These are phyloP conservation scores for Bipolaris victoriae DNA, from an alignment of 2,329 filamentous ascomycete species.

Conservation along the genomic window DNA sequence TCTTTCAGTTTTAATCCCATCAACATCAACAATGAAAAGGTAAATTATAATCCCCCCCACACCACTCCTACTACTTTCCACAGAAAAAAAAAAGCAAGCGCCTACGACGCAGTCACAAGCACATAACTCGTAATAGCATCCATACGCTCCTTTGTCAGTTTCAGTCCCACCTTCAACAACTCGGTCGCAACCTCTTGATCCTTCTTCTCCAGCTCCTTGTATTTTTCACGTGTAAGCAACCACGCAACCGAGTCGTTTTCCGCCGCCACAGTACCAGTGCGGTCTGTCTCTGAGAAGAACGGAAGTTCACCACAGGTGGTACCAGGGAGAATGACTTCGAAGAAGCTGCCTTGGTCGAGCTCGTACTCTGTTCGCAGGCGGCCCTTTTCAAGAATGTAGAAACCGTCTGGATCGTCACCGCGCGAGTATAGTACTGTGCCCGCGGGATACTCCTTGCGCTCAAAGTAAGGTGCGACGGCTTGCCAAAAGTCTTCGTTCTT, in stretches of 20 bases:
- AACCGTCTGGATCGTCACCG: slow-evolving; percentile 76
- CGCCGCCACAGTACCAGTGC: slow-evolving; percentile 84
- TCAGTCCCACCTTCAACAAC: slow-evolving; percentile 83
- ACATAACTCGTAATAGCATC: slow-evolving; percentile 63
- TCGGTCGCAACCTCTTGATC: slow-evolving; percentile 82
- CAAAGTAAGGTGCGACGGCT: slow-evolving; percentile 76
- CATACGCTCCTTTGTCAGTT: slow-evolving; percentile 94
- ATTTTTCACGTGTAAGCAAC: slow-evolving; percentile 75
- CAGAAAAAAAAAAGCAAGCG: no score
- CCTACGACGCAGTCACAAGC: slow-evolving; percentile 43
- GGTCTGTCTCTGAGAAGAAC: slow-evolving; percentile 88
- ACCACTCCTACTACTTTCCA: not conserved
- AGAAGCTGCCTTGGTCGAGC: slow-evolving; percentile 84
- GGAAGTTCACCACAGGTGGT: slow-evolving; percentile 95
- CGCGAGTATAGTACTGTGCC: slow-evolving; percentile 78
- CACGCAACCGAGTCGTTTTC: slow-evolving; percentile 84
- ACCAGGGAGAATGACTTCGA: slow-evolving; percentile 90
- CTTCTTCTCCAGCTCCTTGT: slow-evolving; percentile 73
- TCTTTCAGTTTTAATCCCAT: no score
- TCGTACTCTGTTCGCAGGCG: slow-evolving; percentile 91
- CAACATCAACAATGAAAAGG: no score
- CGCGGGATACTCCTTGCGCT: slow-evolving; percentile 67
- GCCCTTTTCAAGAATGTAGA: slow-evolving; percentile 89
- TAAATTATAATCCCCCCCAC: not conserved
- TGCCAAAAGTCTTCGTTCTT: slow-evolving; percentile 98